Conservation (phyloP, 805 yeast species). For the Candida oleophila region DNA sequence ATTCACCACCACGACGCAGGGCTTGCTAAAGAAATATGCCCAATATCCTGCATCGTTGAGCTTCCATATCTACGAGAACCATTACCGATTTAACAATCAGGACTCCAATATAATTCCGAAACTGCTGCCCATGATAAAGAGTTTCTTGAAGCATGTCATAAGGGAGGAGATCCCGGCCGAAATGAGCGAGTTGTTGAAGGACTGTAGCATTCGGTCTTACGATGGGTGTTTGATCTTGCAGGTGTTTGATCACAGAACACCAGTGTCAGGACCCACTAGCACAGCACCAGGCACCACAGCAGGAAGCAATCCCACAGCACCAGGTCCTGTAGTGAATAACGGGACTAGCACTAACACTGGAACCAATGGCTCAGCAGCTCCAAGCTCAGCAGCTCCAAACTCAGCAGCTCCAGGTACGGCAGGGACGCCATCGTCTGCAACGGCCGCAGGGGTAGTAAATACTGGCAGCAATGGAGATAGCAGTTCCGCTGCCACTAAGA, state of each 20-base stretch:
- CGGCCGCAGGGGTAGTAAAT: too few relatives aligned
- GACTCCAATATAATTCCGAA: conserved; percentile 81
- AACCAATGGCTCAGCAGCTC: conserved; percentile 1
- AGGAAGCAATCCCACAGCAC: not conserved
- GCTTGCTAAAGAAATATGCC: conserved; percentile 73
- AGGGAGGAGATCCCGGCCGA: conserved; percentile 85
- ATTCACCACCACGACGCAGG: conserved; percentile 70
- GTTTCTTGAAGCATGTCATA: conserved; percentile 76
- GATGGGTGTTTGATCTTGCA: conserved; percentile 89
- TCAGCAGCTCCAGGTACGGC: conserved; percentile 2
- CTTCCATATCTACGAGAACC: conserved; percentile 88
- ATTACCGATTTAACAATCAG: conserved; percentile 82
- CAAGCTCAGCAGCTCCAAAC: not conserved
- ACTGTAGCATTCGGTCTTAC: conserved; percentile 78
- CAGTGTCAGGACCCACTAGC: conserved; percentile 17
- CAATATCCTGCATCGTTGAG: conserved; percentile 78
- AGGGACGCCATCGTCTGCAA: conserved; percentile 4
- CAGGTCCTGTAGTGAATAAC: not conserved
- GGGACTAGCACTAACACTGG: conserved; percentile 1
- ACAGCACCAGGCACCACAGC: conserved; percentile 2
- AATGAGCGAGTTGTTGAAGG: conserved; percentile 83
- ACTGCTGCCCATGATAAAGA: conserved; percentile 71
- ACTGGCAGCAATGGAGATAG: conserved; percentile 24
- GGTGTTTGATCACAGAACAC: conserved; percentile 79
- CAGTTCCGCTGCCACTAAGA: not conserved